Base-by-base conservation (phyloP, 495 filamentous ascomycete species). In the Penicillium pancosmium region DNA sequence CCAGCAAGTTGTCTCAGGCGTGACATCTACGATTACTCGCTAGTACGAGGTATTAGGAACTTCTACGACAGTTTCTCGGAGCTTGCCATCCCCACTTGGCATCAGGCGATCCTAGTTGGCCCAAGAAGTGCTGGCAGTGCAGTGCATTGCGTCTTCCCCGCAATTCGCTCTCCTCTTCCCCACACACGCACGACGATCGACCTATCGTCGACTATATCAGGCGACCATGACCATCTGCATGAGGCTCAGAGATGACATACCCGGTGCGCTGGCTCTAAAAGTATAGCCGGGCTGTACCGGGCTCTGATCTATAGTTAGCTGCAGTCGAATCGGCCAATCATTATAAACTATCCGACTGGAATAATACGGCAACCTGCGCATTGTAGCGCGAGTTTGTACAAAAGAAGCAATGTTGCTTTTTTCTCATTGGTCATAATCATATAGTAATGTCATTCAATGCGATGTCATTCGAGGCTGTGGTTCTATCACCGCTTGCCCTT, bases 401-500 rank as follows among this genome's bases (percentile, higher is more conserved):
- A 31, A 31, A 31, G 8, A 9, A 31, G 27, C 1, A 31, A 31
- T 31, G 4, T 38, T 38, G 36, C 36, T 38, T n/a, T 38, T 38
- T 38, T 44, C 16, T 19, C 41, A 9, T 44, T 44, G 15, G 36
- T 38, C 4, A 9, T 13, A 38, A 12, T n/a, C 11, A 4, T 38
- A 6, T 38, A 5, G 15, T 38, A n/a, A 13, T 38, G 36, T n/a
- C 11, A 38, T 38, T 38, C 36, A 12, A 38, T 38, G 41, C 18
- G 0, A 23, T 46, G 16, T 19, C n/a, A 21, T 21, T 2, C 41
- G 11, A 27, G 3, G 19, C 21, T 27, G 8, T 27, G 7, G 46
- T 70, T 50, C n/a, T 44, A 66, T 43, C 55, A 60, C 38, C 66
- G 56, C 50, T 56, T 65, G 23, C 57, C 66, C 68, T 79, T 80